Percentiles rank a stretch among this genome's conserved stretches.
These are phyloP conservation scores for Heritiera fomes DNA, from an alignment of 345 rosid genomes.

Conservation along the genomic window DNA sequence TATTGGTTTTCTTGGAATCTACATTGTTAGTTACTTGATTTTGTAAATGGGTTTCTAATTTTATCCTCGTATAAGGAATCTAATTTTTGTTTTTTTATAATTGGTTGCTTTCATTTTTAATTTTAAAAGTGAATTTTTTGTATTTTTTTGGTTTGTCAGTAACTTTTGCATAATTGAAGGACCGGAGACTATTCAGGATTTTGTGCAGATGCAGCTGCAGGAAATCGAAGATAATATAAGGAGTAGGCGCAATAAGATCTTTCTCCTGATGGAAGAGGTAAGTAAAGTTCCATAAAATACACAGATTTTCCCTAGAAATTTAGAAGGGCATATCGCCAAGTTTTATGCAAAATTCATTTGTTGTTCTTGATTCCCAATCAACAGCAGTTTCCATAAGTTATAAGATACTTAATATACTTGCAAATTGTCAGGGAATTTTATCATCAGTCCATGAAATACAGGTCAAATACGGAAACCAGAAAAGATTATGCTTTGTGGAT, in stretches of 20 bases:
- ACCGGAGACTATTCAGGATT: slow-evolving; percentile 88
- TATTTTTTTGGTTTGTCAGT: slow-evolving; percentile 35
- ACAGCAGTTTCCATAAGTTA: not conserved
- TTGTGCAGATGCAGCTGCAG: slow-evolving; percentile 79
- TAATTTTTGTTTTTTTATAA: not conserved
- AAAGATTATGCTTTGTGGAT: not conserved
- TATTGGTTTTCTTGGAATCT: not conserved
- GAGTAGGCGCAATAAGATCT: slow-evolving; percentile 89
- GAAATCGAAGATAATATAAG: slow-evolving; percentile 82
- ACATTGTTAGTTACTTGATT: not conserved
- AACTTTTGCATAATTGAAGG: slow-evolving; percentile 95
- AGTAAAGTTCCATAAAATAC: not conserved
- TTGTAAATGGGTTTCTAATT: slow-evolving; percentile 1
- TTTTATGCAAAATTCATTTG: not conserved
- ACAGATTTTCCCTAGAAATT: not conserved
- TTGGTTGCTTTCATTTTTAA: not conserved
- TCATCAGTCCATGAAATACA: not conserved
- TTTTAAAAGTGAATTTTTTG: not conserved
- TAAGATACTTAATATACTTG: not conserved
- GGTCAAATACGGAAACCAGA: not conserved
- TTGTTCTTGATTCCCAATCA: not conserved
- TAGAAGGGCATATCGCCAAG: not conserved
- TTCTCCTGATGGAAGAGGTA: slow-evolving; percentile 99
- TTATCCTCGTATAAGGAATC: not conserved
- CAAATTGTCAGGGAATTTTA: not conserved